Percentiles rank a stretch among this genome's conserved stretches.
These are phyloP conservation scores for Penicillium bovifimosum DNA, from an alignment of 495 filamentous ascomycete species.

Conservation along the genomic window DNA sequence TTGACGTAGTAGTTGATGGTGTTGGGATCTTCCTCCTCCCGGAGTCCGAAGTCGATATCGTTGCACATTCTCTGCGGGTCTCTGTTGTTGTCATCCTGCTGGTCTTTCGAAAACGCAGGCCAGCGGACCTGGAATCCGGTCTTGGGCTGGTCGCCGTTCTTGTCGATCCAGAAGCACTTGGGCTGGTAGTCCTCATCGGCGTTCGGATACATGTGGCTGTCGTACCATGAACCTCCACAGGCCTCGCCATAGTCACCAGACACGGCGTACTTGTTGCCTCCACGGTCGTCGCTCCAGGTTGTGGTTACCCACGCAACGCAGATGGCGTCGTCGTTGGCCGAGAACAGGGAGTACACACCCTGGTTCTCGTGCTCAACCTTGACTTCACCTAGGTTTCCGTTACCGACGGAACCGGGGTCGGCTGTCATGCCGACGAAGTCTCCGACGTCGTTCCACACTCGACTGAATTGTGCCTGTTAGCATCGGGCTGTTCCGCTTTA, in stretches of 20 bases:
- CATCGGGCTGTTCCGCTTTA: not conserved
- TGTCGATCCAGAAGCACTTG: not conserved
- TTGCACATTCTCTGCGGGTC: not conserved
- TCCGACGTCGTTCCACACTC: not conserved
- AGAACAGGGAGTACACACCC: not conserved
- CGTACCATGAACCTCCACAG: not conserved
- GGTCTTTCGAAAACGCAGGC: not conserved
- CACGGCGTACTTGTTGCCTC: not conserved
- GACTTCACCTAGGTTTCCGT: conserved; percentile 63
- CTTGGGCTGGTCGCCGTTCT: not conserved
- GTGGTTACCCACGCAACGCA: not conserved
- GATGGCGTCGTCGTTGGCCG: not conserved
- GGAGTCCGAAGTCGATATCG: not conserved
- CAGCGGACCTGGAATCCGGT: not conserved
- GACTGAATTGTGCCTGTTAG: not conserved
- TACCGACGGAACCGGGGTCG: conserved; percentile 44
- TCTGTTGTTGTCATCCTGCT: not conserved
- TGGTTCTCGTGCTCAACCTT: conserved; percentile 44
- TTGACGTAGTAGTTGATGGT: not conserved
- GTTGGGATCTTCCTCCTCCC: not conserved
- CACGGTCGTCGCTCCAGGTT: not conserved
- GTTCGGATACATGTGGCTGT: not conserved
- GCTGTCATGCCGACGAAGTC: not conserved
- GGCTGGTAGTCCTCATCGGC: not conserved
- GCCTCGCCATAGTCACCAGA: not conserved